A percentile compares a stretch with the other conserved stretches of the same genome.
phyloP scores from a whole-genome alignment of 176 grass and related monocot genomes.

The Triticum dicoccoides region DNA sequence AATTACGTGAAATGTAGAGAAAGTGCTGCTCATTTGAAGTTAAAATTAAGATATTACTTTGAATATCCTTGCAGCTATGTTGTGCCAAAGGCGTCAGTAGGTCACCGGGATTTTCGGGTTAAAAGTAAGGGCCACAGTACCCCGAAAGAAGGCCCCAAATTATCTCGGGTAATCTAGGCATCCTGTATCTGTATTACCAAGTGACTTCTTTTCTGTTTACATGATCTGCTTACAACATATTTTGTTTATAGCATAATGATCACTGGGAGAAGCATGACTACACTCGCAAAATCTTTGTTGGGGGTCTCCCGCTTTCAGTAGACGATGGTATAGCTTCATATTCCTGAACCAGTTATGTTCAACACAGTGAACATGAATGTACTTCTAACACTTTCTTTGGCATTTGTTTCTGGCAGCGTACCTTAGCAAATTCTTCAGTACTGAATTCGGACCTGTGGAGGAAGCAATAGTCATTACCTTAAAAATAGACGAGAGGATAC shows the following conservation, averaged over 20 bases:
- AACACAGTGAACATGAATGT: neutral
- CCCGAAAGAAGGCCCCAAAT: slow-evolving; percentile 38
- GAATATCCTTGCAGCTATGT: slow-evolving; percentile 16
- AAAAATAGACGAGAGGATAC: slow-evolving; percentile 31
- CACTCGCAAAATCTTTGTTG: slow-evolving; percentile 64
- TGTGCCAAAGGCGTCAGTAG: slow-evolving; percentile 30
- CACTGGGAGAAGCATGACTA: slow-evolving; percentile 54
- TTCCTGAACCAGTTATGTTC: neutral
- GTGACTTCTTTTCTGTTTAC: neutral
- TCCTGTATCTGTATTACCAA: neutral
- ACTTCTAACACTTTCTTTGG: slow-evolving; percentile 11
- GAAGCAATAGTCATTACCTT: slow-evolving; percentile 56
- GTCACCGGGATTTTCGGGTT: slow-evolving; percentile 18
- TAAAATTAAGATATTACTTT: slow-evolving; percentile 6
- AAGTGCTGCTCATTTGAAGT: neutral
- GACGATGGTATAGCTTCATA: slow-evolving; percentile 41
- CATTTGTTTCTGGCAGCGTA: slow-evolving; percentile 27
- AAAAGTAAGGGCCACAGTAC: slow-evolving; percentile 35
- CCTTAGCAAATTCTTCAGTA: slow-evolving; percentile 49
- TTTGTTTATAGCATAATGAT: slow-evolving; percentile 33
- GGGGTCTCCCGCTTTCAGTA: slow-evolving; percentile 56
- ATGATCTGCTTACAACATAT: slow-evolving; percentile 6
- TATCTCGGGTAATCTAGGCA: slow-evolving; percentile 32
- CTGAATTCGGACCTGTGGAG: slow-evolving; percentile 61
- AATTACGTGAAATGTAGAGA: neutral